Evolutionary conservation across 1,139 yeast genomes (phyloP), one percentile per base, ranked within the genome.

Genomic region (Hanseniaspora gamundiae): DNA sequence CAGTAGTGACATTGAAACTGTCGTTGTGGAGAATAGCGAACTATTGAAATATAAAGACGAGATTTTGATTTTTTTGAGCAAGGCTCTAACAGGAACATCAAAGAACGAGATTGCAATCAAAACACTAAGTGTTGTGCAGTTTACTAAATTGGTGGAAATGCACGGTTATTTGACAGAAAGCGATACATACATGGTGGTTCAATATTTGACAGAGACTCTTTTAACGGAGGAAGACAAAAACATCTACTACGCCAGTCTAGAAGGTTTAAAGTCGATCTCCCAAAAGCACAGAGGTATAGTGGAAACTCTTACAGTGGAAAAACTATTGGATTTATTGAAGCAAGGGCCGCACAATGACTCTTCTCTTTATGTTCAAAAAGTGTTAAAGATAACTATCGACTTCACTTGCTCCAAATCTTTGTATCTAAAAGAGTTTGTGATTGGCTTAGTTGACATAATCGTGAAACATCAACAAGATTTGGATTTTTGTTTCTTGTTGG

Each of bases 21-120:
- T 48, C 21, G 38, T 47, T 45, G 48, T 44, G 1, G 42, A 46
- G 9, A 47, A 48, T 0, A 63, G 59, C 42, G 64, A 68, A n/a
- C 56, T 80, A 45, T 48, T 60, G 13, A 51, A 57, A 1, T 73
- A 65, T 57, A 82, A 83, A 54, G 94, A 86, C 53, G 76, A 76
- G 42, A 64, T 87, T 17, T 64, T 85, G 36, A 74, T 79, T 45
- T 67, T 80, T 42, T 61, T 84, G 51, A 76, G 86, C 13, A 81
- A 76, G 56, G 68, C 84, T 3, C 68, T 87, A 44, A 76, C 80
- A 59, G 71, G 80, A 0, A 70, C 85, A 0, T 77, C 94, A 0
- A 69, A 69, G 43, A 62, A 74, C 31, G 94, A 83, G 52, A 77
- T 78, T 22, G 73, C 86, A 0, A 67, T 87, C 44, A 73, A 87